These are phyloP conservation scores for Coemansia sp. DNA, from an alignment of 192 early-diverging fungal species.

Conservation along the genomic window DNA sequence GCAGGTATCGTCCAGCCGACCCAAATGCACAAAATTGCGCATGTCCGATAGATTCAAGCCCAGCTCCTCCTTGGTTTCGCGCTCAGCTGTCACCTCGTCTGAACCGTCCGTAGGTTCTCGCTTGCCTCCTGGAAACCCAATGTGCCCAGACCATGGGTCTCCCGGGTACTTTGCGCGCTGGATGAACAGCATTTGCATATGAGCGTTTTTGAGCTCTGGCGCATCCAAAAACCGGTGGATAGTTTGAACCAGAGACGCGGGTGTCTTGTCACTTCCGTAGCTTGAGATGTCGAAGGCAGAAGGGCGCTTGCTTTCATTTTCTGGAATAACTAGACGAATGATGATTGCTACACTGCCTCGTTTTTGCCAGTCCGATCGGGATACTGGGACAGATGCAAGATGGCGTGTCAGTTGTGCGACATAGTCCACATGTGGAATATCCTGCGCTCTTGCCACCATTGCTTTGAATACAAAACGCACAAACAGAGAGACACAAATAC, in stretches of 20 bases:
- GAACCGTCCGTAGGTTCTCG: slow-evolving; percentile 17
- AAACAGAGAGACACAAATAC: background rate
- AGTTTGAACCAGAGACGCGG: slow-evolving; percentile 15
- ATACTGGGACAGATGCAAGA: slow-evolving; percentile 25
- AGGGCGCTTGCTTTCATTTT: slow-evolving; percentile 7
- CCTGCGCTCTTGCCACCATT: slow-evolving; percentile 1
- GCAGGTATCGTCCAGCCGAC: slow-evolving; percentile 25
- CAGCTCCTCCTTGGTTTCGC: slow-evolving; percentile 43
- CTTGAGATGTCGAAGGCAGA: background rate
- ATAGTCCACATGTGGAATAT: slow-evolving; percentile 32
- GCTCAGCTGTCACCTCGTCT: slow-evolving; percentile 29
- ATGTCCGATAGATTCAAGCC: slow-evolving; percentile 20
- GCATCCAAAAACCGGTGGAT: slow-evolving; percentile 10
- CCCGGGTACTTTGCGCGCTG: slow-evolving; percentile 35
- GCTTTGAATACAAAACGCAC: background rate
- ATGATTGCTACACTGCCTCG: slow-evolving; percentile 40
- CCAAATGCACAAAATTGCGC: slow-evolving; percentile 18
- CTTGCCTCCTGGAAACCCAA: slow-evolving; percentile 53
- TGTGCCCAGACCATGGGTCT: slow-evolving; percentile 53
- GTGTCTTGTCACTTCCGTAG: background rate
- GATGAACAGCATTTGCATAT: slow-evolving; percentile 41
- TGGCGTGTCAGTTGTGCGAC: slow-evolving; percentile 40
- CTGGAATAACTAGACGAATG: slow-evolving; percentile 26
- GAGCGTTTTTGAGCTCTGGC: background rate
- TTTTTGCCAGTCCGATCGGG: background rate